Evolutionary conservation across 306 rosid genomes (phyloP).

Genomic region (Phaseolus lunatus): DNA sequence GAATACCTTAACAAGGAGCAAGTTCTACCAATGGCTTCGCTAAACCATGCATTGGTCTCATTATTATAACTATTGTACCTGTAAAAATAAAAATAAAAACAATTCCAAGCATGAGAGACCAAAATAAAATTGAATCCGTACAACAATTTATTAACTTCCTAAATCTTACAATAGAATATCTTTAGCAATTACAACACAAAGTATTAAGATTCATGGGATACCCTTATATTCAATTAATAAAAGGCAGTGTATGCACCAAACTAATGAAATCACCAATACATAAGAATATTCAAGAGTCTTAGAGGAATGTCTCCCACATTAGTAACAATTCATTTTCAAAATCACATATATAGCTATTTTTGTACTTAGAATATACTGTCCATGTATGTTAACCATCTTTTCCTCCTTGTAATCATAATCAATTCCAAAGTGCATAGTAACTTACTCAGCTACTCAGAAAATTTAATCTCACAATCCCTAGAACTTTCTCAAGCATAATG

Average conservation of each 20-base stretch:
- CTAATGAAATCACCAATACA: conserved; percentile 30
- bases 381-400: not conserved
- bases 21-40: conserved; percentile 73
- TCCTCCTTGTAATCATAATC: not conserved
- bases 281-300: not conserved
- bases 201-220: conserved; percentile 14
- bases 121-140: conserved; percentile 15
- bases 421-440: not conserved
- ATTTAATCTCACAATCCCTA: not conserved
- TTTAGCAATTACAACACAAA: conserved; percentile 22
- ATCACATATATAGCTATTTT: not conserved
- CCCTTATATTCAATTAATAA: conserved; percentile 16
- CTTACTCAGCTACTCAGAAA: not conserved
- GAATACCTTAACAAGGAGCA: conserved; percentile 75
- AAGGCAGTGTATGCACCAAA: conserved; percentile 12
- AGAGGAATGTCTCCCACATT: not conserved
- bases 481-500: not conserved
- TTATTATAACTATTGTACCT: conserved; percentile 65
- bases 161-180: not conserved
- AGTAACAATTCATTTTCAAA: not conserved
- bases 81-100: conserved; percentile 15
- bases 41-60: conserved; percentile 79
- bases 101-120: conserved; percentile 32
- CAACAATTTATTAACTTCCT: conserved; percentile 13
- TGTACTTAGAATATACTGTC: not conserved